Evolutionary conservation across 768 basidiomycete genomes (phyloP).

Genomic region (Suillus variegatus): DNA sequence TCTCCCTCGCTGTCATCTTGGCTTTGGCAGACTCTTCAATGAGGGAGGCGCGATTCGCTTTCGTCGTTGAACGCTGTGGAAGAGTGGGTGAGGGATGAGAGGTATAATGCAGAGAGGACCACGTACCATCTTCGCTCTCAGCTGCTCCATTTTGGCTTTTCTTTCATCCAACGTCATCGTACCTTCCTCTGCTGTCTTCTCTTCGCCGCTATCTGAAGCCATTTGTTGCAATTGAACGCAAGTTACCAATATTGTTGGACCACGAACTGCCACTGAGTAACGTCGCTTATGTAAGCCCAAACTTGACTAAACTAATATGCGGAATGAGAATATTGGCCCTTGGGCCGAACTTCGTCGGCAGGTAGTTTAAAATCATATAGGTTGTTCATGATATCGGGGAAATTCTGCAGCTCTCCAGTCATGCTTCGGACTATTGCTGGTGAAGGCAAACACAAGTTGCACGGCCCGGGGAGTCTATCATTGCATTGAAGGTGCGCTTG

Average conservation of each 20-base stretch:
- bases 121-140: constrained; percentile 76
- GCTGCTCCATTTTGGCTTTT: constrained; percentile 72
- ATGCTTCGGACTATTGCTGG: too few relatives aligned
- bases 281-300: neutral
- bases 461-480: too few relatives aligned
- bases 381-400: too few relatives aligned
- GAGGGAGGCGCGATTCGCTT: constrained; percentile 83
- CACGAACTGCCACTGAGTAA: neutral
- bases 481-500: too few relatives aligned
- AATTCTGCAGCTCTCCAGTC: too few relatives aligned
- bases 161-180: constrained; percentile 67
- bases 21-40: constrained; percentile 82
- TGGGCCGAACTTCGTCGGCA: too few relatives aligned
- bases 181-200: constrained; percentile 14
- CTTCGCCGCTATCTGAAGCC: constrained; percentile 17
- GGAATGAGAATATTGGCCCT: too few relatives aligned
- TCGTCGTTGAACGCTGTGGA: constrained; percentile 69
- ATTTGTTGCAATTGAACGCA: neutral
- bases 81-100: neutral
- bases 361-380: too few relatives aligned
- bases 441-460: too few relatives aligned
- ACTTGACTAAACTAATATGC: too few relatives aligned
- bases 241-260: neutral
- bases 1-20: constrained; percentile 76
- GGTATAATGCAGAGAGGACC: constrained; percentile 7